A percentile compares a stretch with the other conserved stretches of the same genome.
These are phyloP conservation scores for Dicorynia guianensis DNA, from an alignment of 306 rosid species.

Conservation along the genomic window DNA sequence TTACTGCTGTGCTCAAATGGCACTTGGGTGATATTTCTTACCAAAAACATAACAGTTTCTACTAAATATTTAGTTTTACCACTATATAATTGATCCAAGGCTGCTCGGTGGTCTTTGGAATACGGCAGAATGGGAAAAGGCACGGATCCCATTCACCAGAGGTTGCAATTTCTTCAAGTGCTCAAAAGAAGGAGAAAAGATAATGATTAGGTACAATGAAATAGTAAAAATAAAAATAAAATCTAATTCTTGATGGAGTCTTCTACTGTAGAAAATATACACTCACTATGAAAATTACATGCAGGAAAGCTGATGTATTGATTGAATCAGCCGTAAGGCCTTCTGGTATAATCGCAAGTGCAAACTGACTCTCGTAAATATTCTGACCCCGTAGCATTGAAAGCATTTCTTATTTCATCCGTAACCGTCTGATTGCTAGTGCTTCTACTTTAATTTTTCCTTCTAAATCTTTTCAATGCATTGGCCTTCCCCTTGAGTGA, in stretches of 20 bases:
- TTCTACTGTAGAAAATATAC: neutral
- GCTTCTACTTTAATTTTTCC: neutral
- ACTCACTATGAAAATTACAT: constrained; percentile 40
- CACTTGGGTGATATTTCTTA: constrained; percentile 64
- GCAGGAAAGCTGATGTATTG: constrained; percentile 73
- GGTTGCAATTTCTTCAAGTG: constrained; percentile 84
- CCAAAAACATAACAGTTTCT: neutral
- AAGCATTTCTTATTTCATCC: neutral
- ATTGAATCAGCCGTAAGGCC: too few relatives aligned
- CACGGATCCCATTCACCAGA: constrained; percentile 79
- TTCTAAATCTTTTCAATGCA: constrained; percentile 19
- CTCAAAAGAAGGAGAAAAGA: constrained; percentile 51
- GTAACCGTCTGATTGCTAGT: constrained; percentile 1
- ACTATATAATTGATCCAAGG: neutral
- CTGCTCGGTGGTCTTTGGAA: constrained; percentile 27
- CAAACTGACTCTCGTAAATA: constrained; percentile 10
- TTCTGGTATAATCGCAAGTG: constrained; percentile 61
- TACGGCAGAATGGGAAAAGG: constrained; percentile 72
- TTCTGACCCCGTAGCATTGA: constrained; percentile 3
- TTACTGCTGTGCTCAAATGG: constrained; percentile 71
- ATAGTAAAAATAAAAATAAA: neutral
- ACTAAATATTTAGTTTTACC: neutral
- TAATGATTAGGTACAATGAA: constrained; percentile 54
- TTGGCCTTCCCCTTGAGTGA: constrained; percentile 24
- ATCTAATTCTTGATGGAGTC: neutral